Evolutionary conservation across 2,329 filamentous ascomycete species (phyloP).

Genomic region (Trichoderma asperellum): DNA sequence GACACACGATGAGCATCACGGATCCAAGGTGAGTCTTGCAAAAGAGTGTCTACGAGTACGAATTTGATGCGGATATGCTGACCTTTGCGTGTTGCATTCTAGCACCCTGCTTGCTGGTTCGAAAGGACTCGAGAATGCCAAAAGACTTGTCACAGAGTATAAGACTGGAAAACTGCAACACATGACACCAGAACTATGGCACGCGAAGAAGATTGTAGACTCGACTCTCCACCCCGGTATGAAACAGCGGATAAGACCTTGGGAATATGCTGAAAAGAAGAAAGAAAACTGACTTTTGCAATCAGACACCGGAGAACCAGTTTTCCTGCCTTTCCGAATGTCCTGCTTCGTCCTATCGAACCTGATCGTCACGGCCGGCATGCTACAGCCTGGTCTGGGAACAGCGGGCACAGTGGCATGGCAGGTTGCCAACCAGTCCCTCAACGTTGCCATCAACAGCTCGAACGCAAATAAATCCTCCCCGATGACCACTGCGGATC

Average conservation of each 20-base stretch:
- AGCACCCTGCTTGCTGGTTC: conserved; percentile 86
- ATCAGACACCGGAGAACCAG: conserved; percentile 88
- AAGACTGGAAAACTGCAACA: conserved; percentile 77
- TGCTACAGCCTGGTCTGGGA: conserved; percentile 87
- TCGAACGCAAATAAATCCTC: conserved; percentile 98
- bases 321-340: conserved; percentile 96
- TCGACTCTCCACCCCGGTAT: conserved; percentile 93
- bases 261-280: neutral
- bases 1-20: conserved; percentile 84
- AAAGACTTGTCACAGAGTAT: conserved; percentile 78
- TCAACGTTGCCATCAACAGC: conserved; percentile 97
- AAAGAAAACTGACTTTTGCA: conserved; percentile 13
- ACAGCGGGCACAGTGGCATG: conserved; percentile 86
- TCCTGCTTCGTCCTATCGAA: conserved; percentile 94
- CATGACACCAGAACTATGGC: conserved; percentile 92
- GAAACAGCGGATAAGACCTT: conserved; percentile 33
- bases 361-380: conserved; percentile 90
- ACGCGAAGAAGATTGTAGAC: conserved; percentile 95
- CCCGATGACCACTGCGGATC: conserved; percentile 76
- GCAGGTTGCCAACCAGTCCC: conserved; percentile 95
- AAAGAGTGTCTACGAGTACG: neutral
- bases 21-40: conserved; percentile 88
- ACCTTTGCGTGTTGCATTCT: conserved; percentile 14
- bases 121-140: conserved; percentile 81
- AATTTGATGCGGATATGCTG: neutral